Conservation (phyloP, 2,329 filamentous ascomycete species). For the Xylaria hypoxylon region DNA sequence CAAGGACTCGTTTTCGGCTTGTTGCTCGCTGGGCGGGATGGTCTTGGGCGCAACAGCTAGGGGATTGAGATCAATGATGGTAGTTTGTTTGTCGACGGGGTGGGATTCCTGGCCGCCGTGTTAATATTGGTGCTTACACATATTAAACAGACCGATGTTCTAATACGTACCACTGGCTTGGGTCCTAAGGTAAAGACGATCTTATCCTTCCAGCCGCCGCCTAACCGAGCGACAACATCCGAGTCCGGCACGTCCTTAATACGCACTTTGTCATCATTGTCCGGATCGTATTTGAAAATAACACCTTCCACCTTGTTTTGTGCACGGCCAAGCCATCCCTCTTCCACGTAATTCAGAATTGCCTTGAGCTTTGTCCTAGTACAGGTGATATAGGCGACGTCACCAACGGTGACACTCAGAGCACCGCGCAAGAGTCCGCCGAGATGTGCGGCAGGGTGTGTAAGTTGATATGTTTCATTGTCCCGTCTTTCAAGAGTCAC, state of each 20-base stretch:
- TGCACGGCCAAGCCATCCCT: constrained; percentile 91
- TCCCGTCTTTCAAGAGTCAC: constrained; percentile 83
- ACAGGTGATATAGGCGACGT: constrained; percentile 89
- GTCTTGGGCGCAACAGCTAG: constrained; percentile 82
- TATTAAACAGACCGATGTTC: background rate
- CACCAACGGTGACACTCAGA: constrained; percentile 90
- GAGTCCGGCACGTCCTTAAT: constrained; percentile 89
- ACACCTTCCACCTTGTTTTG: constrained; percentile 94
- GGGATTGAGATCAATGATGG: constrained; percentile 89
- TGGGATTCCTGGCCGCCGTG: constrained; percentile 55
- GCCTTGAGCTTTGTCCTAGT: constrained; percentile 90
- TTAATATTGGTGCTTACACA: constrained; percentile 27
- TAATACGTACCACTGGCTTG: constrained; percentile 68
- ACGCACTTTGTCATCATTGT: constrained; percentile 81
- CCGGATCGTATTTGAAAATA: constrained; percentile 88
- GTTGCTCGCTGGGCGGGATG: constrained; percentile 79
- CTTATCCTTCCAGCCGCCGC: constrained; percentile 86
- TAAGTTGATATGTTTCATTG: constrained; percentile 93
- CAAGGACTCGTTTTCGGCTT: constrained; percentile 90
- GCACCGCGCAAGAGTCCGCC: constrained; percentile 88
- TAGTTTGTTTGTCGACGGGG: constrained; percentile 70
- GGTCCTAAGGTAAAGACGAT: constrained; percentile 70
- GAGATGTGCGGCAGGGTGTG: constrained; percentile 91
- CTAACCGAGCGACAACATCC: constrained; percentile 84
- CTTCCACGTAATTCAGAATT: constrained; percentile 92